These are phyloP conservation scores for Pleurotus platypus DNA, from an alignment of 768 basidiomycete genomes.

Conservation along the genomic window DNA sequence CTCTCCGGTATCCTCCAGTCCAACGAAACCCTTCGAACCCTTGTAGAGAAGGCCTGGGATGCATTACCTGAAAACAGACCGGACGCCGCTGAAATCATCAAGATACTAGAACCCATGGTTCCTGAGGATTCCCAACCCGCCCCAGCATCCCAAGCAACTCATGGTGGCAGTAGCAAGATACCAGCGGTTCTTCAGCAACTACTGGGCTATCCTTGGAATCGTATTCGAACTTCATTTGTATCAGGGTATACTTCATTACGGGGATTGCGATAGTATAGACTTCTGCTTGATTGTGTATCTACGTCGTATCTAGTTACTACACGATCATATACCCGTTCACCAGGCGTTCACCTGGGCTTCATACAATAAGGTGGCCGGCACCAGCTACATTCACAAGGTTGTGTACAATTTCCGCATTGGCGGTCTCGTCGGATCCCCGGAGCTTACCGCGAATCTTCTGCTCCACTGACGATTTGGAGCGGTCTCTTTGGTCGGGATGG, in stretches of 20 bases:
- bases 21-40: constrained; percentile 1
- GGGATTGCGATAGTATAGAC: not conserved
- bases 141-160: not conserved
- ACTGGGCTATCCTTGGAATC: not conserved
- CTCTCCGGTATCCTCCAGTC: constrained; percentile 10
- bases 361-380: too few relatives aligned
- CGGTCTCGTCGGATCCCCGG: too few relatives aligned
- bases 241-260: not conserved
- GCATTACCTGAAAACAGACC: constrained; percentile 13
- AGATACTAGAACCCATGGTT: not conserved
- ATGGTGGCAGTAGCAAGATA: not conserved
- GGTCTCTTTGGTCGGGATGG: too few relatives aligned
- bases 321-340: not conserved
- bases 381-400: too few relatives aligned
- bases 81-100: not conserved
- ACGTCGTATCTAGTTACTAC: not conserved
- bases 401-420: too few relatives aligned
- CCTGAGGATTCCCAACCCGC: not conserved
- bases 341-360: too few relatives aligned
- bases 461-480: too few relatives aligned
- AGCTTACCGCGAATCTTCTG: too few relatives aligned
- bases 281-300: not conserved
- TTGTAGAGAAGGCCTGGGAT: constrained; percentile 16
- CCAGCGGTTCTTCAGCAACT: not conserved
- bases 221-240: not conserved